Base-by-base conservation (phyloP, 306 rosid species). In the Dryas octopetala region DNA sequence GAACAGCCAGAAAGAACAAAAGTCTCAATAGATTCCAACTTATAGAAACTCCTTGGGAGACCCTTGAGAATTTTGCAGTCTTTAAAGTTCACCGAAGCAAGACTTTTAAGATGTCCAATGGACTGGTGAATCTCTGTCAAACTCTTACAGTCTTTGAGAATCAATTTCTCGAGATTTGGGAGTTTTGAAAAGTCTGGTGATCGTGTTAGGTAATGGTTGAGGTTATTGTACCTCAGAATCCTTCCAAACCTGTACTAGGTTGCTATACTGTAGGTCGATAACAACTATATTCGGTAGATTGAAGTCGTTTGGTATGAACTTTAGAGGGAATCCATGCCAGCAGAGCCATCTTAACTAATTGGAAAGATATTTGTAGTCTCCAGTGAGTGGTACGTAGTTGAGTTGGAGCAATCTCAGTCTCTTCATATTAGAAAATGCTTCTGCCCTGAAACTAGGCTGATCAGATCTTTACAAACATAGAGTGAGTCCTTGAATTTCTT, bases 361-460 rank as follows among this genome's bases (percentile, higher is more conserved):
- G 88, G 89, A 73, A 76, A 89, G 55, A 68, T 73, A 9, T 40
- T 44, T 49, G 67, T 12, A 83, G 55, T 62, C 76, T 61, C 86
- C 85, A 9, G 0, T 15, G 6, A 85, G 55, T 3, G 65, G 23
- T 1, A 81, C 86, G 52, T 9, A 4, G 48, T 68, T 50, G 6
- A 89, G 85, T 51, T 81, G 79, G n/a, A 89, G 76, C 44, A 87
- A 67, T 70, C 78, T 83, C 41, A 89, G 32, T 13, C 26, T 80
- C 12, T 67, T 43, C 88, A 87, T 89, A n/a, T 59, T 3, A 48
- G 23, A 28, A 62, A 89, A 83, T 53, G 83, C 73, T 16, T 71
- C 7, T 4, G 88, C 19, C 0, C 10, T 3, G 45, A 85, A 40
- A 14, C 66, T 2, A 12, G 15, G 13, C 6, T 13, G 28, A 83